A percentile compares a stretch with the other conserved stretches of the same genome.
Conservation (phyloP, 2,329 filamentous ascomycete species). For the Arthrobotrys sphaeroides region DNA sequence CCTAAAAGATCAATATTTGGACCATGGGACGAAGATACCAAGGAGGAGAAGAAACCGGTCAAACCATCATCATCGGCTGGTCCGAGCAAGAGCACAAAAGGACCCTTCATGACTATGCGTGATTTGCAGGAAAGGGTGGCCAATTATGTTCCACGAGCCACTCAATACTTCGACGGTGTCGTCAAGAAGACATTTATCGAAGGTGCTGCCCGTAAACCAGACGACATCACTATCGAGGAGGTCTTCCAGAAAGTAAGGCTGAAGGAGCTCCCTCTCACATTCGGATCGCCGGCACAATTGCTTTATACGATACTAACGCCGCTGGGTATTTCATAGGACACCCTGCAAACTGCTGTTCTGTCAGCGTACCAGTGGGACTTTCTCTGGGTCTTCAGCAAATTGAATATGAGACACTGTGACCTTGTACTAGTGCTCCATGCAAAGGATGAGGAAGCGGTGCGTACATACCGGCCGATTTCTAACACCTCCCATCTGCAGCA, state of each 20-base stretch:
- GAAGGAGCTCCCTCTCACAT: constrained; percentile 1
- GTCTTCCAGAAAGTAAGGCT: constrained; percentile 72
- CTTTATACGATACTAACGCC: constrained; percentile 8
- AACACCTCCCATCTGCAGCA: constrained; percentile 14
- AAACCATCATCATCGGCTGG: constrained; percentile 50
- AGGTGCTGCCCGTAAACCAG: constrained; percentile 68
- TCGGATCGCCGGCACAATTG: constrained; percentile 2
- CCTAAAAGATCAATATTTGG: constrained; percentile 25
- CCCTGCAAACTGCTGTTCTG: constrained; percentile 79
- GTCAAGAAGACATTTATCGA: constrained; percentile 84
- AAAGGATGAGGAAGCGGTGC: constrained; percentile 64
- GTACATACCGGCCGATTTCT: constrained; percentile 43
- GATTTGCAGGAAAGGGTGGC: constrained; percentile 33
- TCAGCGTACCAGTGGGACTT: constrained; percentile 89
- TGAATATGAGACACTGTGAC: constrained; percentile 68
- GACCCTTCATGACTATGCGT: constrained; percentile 33
- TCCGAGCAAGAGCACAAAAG: constrained; percentile 49
- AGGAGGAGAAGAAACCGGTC: constrained; percentile 37
- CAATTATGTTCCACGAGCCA: constrained; percentile 55
- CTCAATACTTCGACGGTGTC: constrained; percentile 68
- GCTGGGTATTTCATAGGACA: constrained; percentile 59
- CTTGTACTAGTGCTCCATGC: constrained; percentile 70
- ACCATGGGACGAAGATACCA: constrained; percentile 7
- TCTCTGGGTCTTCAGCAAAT: constrained; percentile 78
- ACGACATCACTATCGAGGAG: constrained; percentile 89